phyloP scores from a whole-genome alignment of 768 basidiomycete genomes.

The Strobilomyces dryophilus region DNA sequence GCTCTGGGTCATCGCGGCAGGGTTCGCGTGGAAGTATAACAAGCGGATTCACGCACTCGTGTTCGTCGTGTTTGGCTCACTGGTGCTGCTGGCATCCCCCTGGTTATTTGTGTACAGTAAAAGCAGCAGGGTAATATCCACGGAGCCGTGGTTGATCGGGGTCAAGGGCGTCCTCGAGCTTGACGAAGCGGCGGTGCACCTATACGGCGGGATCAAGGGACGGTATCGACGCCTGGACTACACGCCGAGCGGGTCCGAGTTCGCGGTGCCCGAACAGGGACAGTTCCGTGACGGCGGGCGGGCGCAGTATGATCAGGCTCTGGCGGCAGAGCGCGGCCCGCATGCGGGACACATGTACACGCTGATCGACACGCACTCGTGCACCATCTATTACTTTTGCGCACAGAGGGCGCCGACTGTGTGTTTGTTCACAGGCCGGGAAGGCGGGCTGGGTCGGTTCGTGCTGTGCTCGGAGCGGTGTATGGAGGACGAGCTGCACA shows the following conservation, averaged over 20 bases:
- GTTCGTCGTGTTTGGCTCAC: no score
- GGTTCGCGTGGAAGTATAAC: no score
- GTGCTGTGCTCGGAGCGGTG: constrained; percentile 21
- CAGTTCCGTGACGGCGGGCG: not conserved
- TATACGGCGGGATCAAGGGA: not conserved
- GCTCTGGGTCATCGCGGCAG: no score
- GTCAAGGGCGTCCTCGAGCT: not conserved
- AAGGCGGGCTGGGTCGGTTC: constrained; percentile 20
- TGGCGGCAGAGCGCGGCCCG: no score
- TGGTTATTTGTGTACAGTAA: not conserved
- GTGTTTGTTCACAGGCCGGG: constrained; percentile 17
- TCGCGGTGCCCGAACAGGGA: no score
- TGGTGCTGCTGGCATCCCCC: not conserved
- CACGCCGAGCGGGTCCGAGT: not conserved
- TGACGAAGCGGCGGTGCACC: no score
- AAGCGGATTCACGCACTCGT: no score
- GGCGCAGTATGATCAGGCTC: not conserved
- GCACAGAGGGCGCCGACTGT: constrained; percentile 19
- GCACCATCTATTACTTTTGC: constrained; percentile 4
- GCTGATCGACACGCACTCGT: constrained; percentile 15
- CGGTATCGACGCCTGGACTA: not conserved
- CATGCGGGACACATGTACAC: constrained; percentile 9
- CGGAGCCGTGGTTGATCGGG: not conserved
- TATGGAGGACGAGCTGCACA: constrained; percentile 14
- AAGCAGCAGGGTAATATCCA: no score